Evolutionary conservation across 768 basidiomycete species (phyloP).

Genomic region (Hypholoma fasciculare): DNA sequence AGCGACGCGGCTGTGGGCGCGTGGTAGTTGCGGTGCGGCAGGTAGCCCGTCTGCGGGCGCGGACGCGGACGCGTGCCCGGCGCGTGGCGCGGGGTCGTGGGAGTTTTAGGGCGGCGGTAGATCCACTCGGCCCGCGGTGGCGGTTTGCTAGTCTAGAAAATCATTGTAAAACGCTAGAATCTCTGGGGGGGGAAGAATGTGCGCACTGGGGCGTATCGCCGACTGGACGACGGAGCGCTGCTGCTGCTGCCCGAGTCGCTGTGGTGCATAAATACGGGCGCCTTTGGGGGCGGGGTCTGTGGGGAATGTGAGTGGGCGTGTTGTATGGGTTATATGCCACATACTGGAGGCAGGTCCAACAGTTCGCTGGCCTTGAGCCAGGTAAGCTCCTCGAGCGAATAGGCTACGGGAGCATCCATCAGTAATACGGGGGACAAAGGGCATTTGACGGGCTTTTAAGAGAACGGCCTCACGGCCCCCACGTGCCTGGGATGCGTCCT

Average conservation of each 20-base stretch:
- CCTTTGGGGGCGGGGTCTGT: constrained; percentile 16
- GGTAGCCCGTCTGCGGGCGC: constrained; percentile 27
- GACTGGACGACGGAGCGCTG: background rate
- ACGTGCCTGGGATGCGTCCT: constrained; percentile 41
- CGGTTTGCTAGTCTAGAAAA: constrained; percentile 16
- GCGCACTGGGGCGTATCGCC: constrained; percentile 8
- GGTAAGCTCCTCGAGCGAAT: constrained; percentile 46
- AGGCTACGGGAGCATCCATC: constrained; percentile 30
- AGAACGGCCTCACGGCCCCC: constrained; percentile 40
- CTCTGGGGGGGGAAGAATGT: background rate
- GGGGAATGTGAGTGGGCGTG: too few relatives aligned
- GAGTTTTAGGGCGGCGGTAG: constrained; percentile 42
- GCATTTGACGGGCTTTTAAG: constrained; percentile 9
- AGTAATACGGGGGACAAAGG: constrained; percentile 16
- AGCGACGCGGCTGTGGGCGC: constrained; percentile 18
- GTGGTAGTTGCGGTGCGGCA: constrained; percentile 24
- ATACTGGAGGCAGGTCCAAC: constrained; percentile 18
- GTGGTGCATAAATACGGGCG: too few relatives aligned
- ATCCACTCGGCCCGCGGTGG: constrained; percentile 40
- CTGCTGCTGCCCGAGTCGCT: too few relatives aligned
- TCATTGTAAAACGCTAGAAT: background rate
- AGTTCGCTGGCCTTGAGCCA: constrained; percentile 46
- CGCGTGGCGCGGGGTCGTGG: constrained; percentile 21
- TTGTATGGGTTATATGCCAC: background rate
- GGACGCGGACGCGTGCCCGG: constrained; percentile 21